Conservation (phyloP, 2,329 filamentous ascomycete genomes). For the Mycosphaerella sp. region DNA sequence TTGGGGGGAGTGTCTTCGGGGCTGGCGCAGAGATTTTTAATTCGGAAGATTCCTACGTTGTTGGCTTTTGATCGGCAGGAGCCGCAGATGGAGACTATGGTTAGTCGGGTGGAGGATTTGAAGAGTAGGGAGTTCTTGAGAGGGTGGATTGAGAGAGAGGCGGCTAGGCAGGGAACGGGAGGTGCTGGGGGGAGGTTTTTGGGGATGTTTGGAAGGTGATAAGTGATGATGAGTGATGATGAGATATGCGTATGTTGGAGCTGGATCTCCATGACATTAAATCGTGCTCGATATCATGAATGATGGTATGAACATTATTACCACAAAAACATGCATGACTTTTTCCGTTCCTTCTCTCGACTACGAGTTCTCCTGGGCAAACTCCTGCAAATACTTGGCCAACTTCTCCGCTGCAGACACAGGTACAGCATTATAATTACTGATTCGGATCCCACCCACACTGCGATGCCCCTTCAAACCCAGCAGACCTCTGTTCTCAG, state of each 20-base stretch:
- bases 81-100: slow-evolving; percentile 44
- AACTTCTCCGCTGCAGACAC: slow-evolving; percentile 62
- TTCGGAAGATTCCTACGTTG: slow-evolving; percentile 46
- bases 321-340: too few relatives aligned
- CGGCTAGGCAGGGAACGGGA: slow-evolving; percentile 41
- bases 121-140: slow-evolving; percentile 41
- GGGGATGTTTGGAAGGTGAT: slow-evolving; percentile 28
- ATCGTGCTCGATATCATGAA: too few relatives aligned
- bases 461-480: slow-evolving; percentile 85
- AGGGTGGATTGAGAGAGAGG: slow-evolving; percentile 46
- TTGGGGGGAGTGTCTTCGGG: slow-evolving; percentile 35
- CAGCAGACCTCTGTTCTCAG: slow-evolving; percentile 60
- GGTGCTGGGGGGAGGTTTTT: slow-evolving; percentile 42
- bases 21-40: slow-evolving; percentile 39
- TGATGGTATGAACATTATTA: too few relatives aligned
- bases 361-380: slow-evolving; percentile 35
- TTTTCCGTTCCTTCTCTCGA: not conserved
- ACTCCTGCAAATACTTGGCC: slow-evolving; percentile 58
- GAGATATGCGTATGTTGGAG: too few relatives aligned
- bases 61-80: slow-evolving; percentile 47
- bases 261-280: too few relatives aligned
- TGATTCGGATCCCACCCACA: slow-evolving; percentile 77
- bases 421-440: slow-evolving; percentile 83
- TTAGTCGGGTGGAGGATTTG: slow-evolving; percentile 42
- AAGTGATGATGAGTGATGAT: too few relatives aligned